A percentile compares a stretch with the other conserved stretches of the same genome.
Conservation (phyloP, 2,329 filamentous ascomycete species). For the Apiospora aurea region DNA sequence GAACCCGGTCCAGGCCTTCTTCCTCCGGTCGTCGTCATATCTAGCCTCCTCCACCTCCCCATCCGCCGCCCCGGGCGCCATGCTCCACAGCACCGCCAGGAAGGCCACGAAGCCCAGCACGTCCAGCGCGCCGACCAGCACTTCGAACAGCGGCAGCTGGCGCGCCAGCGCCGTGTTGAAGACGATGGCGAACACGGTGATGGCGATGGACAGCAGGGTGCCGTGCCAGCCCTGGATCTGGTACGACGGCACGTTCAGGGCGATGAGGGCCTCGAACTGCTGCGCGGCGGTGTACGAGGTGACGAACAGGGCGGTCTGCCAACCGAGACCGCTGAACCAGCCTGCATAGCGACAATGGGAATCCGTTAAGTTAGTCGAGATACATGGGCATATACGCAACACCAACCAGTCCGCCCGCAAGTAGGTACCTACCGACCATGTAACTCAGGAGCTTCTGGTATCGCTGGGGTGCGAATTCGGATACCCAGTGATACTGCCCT, state of each 20-base stretch:
- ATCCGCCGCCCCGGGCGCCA: slow-evolving; percentile 34
- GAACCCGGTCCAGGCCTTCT: slow-evolving; percentile 40
- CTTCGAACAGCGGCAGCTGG: slow-evolving; percentile 51
- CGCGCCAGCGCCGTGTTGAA: slow-evolving; percentile 53
- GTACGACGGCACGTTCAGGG: slow-evolving; percentile 46
- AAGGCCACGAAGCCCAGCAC: slow-evolving; percentile 52
- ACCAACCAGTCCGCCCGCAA: slow-evolving; percentile 18
- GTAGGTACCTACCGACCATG: slow-evolving; percentile 50
- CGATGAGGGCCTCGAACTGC: slow-evolving; percentile 52
- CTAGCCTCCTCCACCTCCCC: background rate
- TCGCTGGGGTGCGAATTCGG: slow-evolving; percentile 25
- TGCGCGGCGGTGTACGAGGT: background rate
- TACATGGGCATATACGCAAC: background rate
- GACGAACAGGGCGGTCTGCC: slow-evolving; percentile 45
- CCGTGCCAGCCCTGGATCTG: slow-evolving; percentile 49
- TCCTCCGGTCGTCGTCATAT: slow-evolving; percentile 27
- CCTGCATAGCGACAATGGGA: background rate
- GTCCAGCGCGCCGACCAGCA: slow-evolving; percentile 52
- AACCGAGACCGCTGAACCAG: slow-evolving; percentile 55
- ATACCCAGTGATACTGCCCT: slow-evolving; percentile 41
- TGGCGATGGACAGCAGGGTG: slow-evolving; percentile 51
- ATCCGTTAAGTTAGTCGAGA: slow-evolving; percentile 43
- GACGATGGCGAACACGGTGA: slow-evolving; percentile 47
- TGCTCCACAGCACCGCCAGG: slow-evolving; percentile 48
- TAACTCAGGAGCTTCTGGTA: slow-evolving; percentile 28